phyloP scores from a whole-genome alignment of 2,329 filamentous ascomycete genomes.

The Exophiala aquamarina region DNA sequence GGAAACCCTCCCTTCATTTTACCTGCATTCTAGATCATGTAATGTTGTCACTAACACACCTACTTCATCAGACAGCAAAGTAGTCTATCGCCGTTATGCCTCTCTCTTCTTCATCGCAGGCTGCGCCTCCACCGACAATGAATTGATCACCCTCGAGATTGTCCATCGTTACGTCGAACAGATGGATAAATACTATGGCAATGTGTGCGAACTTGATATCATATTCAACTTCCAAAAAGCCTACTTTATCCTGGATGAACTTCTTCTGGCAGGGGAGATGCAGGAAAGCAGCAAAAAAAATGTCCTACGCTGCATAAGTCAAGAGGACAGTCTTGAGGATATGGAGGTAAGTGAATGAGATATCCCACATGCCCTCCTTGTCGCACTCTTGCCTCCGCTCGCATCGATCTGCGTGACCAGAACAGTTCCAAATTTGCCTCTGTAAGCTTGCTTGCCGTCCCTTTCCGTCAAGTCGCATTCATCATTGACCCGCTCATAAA shows the following conservation, averaged over 20 bases:
- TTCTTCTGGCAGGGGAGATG: constrained; percentile 91
- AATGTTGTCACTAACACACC: constrained; percentile 10
- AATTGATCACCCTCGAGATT: constrained; percentile 96
- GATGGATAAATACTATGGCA: constrained; percentile 99
- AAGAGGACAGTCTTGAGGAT: constrained; percentile 96
- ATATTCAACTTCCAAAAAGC: constrained; percentile 99
- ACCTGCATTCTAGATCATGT: too few species aligned
- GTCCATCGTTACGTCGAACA: constrained; percentile 99
- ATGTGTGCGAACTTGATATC: constrained; percentile 98
- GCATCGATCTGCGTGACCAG: background rate
- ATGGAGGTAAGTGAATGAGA: constrained; percentile 80
- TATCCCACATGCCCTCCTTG: background rate
- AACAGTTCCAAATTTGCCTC: background rate
- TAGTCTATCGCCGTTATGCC: constrained; percentile 97
- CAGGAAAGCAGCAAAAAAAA: constrained; percentile 99
- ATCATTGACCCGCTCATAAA: constrained; percentile 1
- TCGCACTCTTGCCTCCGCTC: background rate
- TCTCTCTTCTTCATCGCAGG: constrained; percentile 99
- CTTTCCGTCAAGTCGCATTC: constrained; percentile 5
- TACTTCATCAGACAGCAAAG: constrained; percentile 76
- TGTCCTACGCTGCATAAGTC: constrained; percentile 89
- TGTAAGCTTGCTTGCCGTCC: constrained; percentile 2
- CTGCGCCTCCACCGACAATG: constrained; percentile 95
- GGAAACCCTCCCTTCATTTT: background rate
- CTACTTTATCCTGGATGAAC: constrained; percentile 97